Base-by-base conservation (phyloP, 306 rosid species). In the Fragaria nilgerrensis region DNA sequence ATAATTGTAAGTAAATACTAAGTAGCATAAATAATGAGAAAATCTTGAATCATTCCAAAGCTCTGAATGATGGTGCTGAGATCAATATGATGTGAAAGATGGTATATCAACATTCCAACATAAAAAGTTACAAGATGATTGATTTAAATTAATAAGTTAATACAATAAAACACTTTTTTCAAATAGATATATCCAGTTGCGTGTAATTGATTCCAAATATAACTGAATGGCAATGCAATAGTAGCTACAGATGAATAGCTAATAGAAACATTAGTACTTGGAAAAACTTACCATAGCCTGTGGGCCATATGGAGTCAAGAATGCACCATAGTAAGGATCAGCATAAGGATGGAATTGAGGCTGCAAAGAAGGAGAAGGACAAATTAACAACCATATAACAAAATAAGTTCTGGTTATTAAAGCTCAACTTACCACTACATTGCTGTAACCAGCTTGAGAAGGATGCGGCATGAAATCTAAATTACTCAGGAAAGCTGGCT, bases 261-360 rank as follows among this genome's bases (percentile, higher is more conserved):
- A 27, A 64, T 44, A 36, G 34, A 75, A 68, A 41, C 32, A 62
- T 10, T 34, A 50, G 82, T 23, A 55, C 36, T 50, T 6, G 15
- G 23, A 16, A 75, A 47, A 87, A 87, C 95, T 88, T 85, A 93
- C 98, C 73, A 79, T 71, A 77, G 84, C 81, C 39, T 84, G 91
- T 12, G 90, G 89, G 58, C 93, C 93, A 74, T 83, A 89, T 2
- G 86, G 82, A 82, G 81, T 50, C 71, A 79, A 43, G 43, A 91
- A 74, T 68, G 89, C 86, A 12, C 86, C 72, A 32, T 52, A 88
- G 81, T 52, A 85, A 75, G 93, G 96, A 77, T 91, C 93, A 16
- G 55, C 75, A 65, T 83, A 90, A 12, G 93, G 88, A 82, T 84
- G 81, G 64, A 82, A 78, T 8, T 47, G 87, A 68, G 86, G 88